Evolutionary conservation across 495 filamentous ascomycete species (phyloP), one percentile per base, ranked within the genome.

Genomic region (Penicillium crystallinum): DNA sequence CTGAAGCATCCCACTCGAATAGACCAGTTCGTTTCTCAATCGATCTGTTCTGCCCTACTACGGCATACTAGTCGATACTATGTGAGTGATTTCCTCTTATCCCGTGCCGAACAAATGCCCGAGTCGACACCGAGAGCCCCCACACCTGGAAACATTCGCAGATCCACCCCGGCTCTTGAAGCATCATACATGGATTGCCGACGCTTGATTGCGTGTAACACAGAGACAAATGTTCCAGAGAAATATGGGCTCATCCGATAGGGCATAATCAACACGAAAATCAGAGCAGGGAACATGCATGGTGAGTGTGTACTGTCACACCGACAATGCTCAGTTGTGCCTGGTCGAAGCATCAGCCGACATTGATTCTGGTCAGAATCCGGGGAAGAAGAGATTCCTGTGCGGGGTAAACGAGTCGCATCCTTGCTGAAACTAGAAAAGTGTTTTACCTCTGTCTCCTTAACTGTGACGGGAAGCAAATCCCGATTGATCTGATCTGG

Each of bases 331-430:
- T 25, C 18, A 17, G 14, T 30, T 25, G n/a, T 34, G 29, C 43
- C 43, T 25, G 40, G 45, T 17, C 45, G 41, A 22, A 33, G 17
- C 47, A 50, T 46, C n/a, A 35, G 12, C 31, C 5, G 21, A 9
- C 8, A 11, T 23, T 31, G 5, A 11, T 33, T 33, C 14, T 33
- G 9, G 14, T 48, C 23, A 38, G 25, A 42, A 35, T 42, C 48
- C 19, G 48, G 48, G 48, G 38, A 50, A 42, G 8, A 6, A 27
- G 23, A 3, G 18, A 22, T 3, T 42, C 5, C 42, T 38, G 27
- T 34, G 48, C 48, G 48, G 48, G 47, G 48, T 50, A 34, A 35
- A 40, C 31, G 14, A 47, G 22, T 47, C 21, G 15, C 2, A 36
- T 22, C 44, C 33, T 47, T 17, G 31, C 31, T 36, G 11, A 21